These are phyloP conservation scores for Fennellomyces sp. DNA, from an alignment of 371 early-diverging fungal species.

Conservation along the genomic window DNA sequence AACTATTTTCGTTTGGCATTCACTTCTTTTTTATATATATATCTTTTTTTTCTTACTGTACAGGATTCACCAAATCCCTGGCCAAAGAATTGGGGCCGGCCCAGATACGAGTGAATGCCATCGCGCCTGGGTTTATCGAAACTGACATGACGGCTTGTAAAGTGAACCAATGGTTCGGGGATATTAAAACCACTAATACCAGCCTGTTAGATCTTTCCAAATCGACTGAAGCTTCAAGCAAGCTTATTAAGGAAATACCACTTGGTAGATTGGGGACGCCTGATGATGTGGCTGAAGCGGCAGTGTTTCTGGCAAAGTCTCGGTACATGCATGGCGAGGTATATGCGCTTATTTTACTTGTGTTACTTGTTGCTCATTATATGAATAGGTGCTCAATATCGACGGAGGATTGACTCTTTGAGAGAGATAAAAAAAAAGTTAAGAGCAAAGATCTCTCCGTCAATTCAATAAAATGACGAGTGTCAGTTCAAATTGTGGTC, in stretches of 20 bases:
- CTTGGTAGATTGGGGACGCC: slow-evolving; percentile 61
- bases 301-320: slow-evolving; percentile 66
- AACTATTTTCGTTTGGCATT: too few relatives aligned
- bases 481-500: too few relatives aligned
- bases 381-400: slow-evolving; percentile 50
- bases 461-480: too few relatives aligned
- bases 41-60: too few relatives aligned
- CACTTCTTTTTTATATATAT: too few relatives aligned
- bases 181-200: neutral
- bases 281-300: slow-evolving; percentile 72
- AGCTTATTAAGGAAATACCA: slow-evolving; percentile 50
- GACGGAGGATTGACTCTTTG: slow-evolving; percentile 71
- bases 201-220: neutral
- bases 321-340: slow-evolving; percentile 67
- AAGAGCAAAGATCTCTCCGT: too few relatives aligned
- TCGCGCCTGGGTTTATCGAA: slow-evolving; percentile 90
- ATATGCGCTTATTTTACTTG: neutral
- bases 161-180: neutral
- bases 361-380: neutral
- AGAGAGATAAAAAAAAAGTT: neutral
- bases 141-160: slow-evolving; percentile 81
- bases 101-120: slow-evolving; percentile 77
- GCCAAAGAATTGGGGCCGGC: slow-evolving; percentile 81
- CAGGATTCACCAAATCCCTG: slow-evolving; percentile 79
- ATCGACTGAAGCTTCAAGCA: slow-evolving; percentile 31